phyloP scores from a whole-genome alignment of 2,329 filamentous ascomycete species.

The Fusarium piperis region DNA sequence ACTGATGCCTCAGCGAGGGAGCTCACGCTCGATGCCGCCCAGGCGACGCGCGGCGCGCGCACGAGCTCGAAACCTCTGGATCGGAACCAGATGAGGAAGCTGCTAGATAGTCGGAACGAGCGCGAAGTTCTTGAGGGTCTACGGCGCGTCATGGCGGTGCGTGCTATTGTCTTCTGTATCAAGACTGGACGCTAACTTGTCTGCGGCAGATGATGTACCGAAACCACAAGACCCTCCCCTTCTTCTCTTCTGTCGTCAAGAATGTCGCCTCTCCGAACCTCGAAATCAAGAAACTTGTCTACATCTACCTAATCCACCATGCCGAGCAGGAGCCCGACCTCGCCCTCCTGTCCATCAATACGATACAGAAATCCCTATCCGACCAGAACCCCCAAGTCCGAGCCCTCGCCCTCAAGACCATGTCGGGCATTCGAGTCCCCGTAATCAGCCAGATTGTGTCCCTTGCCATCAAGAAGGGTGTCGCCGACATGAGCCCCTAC shows the following conservation, averaged over 20 bases:
- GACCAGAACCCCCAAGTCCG: slow-evolving; percentile 91
- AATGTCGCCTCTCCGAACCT: slow-evolving; percentile 94
- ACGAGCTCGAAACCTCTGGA: slow-evolving; percentile 74
- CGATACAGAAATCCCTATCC: slow-evolving; percentile 96
- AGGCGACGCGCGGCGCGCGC: slow-evolving; percentile 77
- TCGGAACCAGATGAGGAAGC: slow-evolving; percentile 88
- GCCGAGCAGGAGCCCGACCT: slow-evolving; percentile 96
- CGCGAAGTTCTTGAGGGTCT: slow-evolving; percentile 92
- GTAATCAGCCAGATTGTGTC: slow-evolving; percentile 98
- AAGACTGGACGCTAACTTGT: slow-evolving; percentile 6
- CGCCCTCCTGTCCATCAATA: slow-evolving; percentile 95
- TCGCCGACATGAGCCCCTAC: slow-evolving; percentile 91
- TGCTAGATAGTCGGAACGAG: slow-evolving; percentile 93
- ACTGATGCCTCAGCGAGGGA: slow-evolving; percentile 76
- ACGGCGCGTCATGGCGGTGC: slow-evolving; percentile 86
- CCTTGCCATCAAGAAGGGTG: slow-evolving; percentile 92
- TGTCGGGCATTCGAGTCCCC: slow-evolving; percentile 96
- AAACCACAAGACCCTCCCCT: slow-evolving; percentile 85
- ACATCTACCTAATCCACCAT: slow-evolving; percentile 97
- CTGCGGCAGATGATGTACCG: slow-evolving; percentile 87
- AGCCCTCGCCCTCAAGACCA: slow-evolving; percentile 91
- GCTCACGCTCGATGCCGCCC: slow-evolving; percentile 95
- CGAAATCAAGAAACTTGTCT: slow-evolving; percentile 97
- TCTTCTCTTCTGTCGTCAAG: slow-evolving; percentile 98
- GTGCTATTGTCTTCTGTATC: slow-evolving; percentile 38